Evolutionary conservation across 192 early-diverging fungal species (phyloP).

Genomic region (Coemansia pectinata): DNA sequence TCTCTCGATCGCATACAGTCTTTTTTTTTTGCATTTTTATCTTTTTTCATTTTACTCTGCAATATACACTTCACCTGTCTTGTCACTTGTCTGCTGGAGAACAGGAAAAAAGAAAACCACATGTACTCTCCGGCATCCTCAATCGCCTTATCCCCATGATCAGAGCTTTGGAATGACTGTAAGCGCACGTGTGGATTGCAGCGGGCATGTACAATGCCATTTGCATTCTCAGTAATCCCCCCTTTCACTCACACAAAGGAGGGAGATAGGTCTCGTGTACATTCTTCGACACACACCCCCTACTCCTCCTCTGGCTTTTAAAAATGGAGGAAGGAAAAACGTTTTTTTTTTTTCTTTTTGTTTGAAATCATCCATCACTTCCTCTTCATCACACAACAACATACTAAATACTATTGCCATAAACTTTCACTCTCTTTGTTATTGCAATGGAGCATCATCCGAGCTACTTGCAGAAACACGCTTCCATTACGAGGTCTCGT

Average conservation of each 20-base stretch:
- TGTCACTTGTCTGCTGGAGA: background rate
- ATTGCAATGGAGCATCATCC: conserved; percentile 31
- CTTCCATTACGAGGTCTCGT: conserved; percentile 75
- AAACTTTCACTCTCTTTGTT: no score
- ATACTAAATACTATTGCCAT: background rate
- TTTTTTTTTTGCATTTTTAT: background rate
- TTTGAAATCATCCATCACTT: background rate
- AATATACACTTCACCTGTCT: background rate
- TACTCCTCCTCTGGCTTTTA: background rate
- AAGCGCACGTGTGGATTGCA: background rate
- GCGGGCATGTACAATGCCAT: background rate
- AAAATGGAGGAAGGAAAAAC: background rate
- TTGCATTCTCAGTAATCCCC: background rate
- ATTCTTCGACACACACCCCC: background rate
- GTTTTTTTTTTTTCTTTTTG: background rate
- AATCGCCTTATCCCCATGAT: background rate
- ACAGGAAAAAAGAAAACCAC: background rate
- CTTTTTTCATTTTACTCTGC: background rate
- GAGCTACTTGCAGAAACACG: conserved; percentile 60
- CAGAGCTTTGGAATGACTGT: background rate
- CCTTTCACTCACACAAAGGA: background rate
- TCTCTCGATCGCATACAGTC: background rate
- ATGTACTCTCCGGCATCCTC: background rate
- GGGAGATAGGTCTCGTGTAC: background rate
- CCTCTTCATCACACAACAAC: background rate